These are phyloP conservation scores for Leishmania martiniquensis DNA, from an alignment of 208 protist genomes.

Conservation along the genomic window DNA sequence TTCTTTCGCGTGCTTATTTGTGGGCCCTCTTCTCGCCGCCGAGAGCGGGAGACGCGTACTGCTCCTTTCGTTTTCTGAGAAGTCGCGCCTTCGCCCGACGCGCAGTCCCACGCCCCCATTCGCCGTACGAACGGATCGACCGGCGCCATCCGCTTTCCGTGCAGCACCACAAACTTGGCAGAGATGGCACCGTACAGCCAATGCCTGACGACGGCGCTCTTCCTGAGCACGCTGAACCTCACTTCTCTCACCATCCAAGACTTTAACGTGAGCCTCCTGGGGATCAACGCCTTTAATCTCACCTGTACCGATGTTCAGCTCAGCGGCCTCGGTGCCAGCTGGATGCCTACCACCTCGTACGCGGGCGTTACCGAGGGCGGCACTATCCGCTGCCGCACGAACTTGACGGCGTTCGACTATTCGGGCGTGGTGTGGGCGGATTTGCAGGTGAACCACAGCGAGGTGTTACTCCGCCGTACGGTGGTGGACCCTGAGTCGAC, in stretches of 20 bases:
- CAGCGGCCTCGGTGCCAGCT: background rate
- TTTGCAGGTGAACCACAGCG: conserved; percentile 10
- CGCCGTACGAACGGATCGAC: too few species aligned
- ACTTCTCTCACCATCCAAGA: conserved; percentile 18
- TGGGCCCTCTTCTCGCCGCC: too few species aligned
- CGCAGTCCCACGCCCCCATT: background rate
- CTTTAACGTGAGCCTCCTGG: conserved; percentile 33
- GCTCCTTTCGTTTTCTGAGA: background rate
- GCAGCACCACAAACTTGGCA: background rate
- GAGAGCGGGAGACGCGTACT: too few species aligned
- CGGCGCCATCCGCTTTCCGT: background rate
- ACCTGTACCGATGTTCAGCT: conserved; percentile 32
- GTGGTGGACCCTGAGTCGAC: background rate
- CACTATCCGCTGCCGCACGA: conserved; percentile 20
- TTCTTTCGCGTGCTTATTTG: background rate
- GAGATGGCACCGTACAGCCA: background rate
- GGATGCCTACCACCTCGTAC: background rate
- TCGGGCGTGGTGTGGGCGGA: conserved; percentile 11
- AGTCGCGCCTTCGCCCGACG: background rate
- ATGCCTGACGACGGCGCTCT: conserved; percentile 14
- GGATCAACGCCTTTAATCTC: conserved; percentile 40
- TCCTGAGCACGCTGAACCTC: conserved; percentile 37
- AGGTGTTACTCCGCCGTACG: conserved; percentile 2
- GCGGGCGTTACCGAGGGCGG: conserved; percentile 16
- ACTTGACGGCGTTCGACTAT: conserved; percentile 23